These are phyloP conservation scores for Yamadazyma akitaensis DNA, from an alignment of 805 yeast species.

Conservation along the genomic window DNA sequence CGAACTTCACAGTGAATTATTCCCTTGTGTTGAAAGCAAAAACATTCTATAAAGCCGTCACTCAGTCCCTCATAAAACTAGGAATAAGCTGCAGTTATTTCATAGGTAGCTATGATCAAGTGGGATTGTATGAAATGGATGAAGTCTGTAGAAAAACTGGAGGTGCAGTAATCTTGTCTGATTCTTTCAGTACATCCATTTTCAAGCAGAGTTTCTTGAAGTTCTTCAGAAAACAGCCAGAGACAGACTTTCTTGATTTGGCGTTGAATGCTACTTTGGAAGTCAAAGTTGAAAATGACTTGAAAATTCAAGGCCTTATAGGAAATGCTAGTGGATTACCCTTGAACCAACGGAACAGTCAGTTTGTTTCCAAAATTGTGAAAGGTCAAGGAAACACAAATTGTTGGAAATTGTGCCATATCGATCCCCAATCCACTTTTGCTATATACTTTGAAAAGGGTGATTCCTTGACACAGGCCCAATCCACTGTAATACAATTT, in stretches of 20 bases:
- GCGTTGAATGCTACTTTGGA: constrained; percentile 89
- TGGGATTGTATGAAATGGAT: constrained; percentile 93
- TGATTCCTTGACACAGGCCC: constrained; percentile 7
- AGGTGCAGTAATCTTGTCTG: constrained; percentile 83
- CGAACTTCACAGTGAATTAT: constrained; percentile 13
- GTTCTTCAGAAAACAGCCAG: constrained; percentile 77
- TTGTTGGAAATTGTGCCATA: constrained; percentile 59
- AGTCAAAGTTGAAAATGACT: constrained; percentile 80
- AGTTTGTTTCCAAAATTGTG: constrained; percentile 4
- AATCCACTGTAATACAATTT: constrained; percentile 64
- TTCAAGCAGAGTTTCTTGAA: constrained; percentile 90
- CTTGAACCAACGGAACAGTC: constrained; percentile 37
- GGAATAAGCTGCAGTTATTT: constrained; percentile 86
- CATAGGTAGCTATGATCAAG: constrained; percentile 95
- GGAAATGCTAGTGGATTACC: constrained; percentile 85
- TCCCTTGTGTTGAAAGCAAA: constrained; percentile 15
- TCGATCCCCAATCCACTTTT: constrained; percentile 85
- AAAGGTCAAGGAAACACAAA: constrained; percentile 16
- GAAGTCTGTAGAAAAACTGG: constrained; percentile 81
- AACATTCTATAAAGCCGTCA: constrained; percentile 64
- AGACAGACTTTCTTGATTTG: constrained; percentile 77
- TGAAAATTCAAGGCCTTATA: constrained; percentile 87
- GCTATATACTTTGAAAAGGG: constrained; percentile 76
- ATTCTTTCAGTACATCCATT: constrained; percentile 91
- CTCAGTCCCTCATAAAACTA: constrained; percentile 63